Evolutionary conservation across 1,284 basidiomycete genomes (phyloP), one percentile per base, ranked within the genome.

Genomic region (Leccinum cinnamomeum): DNA sequence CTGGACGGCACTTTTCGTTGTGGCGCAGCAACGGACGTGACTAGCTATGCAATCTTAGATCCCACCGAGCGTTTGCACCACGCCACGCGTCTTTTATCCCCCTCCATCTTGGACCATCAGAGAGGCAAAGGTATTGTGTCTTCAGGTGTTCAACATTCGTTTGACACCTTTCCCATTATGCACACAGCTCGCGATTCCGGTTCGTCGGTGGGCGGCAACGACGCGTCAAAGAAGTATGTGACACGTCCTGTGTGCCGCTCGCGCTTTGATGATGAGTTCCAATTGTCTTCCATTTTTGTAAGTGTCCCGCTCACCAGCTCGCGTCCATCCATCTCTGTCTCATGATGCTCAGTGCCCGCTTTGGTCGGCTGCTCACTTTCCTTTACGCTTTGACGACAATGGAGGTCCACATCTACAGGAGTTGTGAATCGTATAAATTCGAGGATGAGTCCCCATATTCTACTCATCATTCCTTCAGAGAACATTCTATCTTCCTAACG

Each of bases 301-400:
- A 53, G 39, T 28, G 2, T 35, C n/a, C 58, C 58, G 23, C 25
- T 20, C 30, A 56, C 3, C 5, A 16, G 8, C 12, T 14, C 7
- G n/a, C 23, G n/a, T 35, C 28, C 25, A n/a, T 39, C 37, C 16
- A 25, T 4, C 35, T n/a, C 23, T 8, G 10, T 7, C n/a, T 14
- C 28, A 46, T 20, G 44, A 10, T 41, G 3, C n/a, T n/a, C 48
- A 33, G 18, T 39, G 12, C 7, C 18, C 54, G 62, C 65, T 69
- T 63, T 65, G 57, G 39, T 51, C 23, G 5, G 46, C 12, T 20
- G 59, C 1, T 35, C 23, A 35, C 41, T 11, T 41, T 7, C 16
- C 37, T n/a, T n/a, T 37, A 53, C 62, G 68, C 68, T 72, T 69
- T 67, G 66, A 57, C 48, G 7, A 69, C 68, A 67, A 69, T 65